Conservation (phyloP, 2,329 filamentous ascomycete species). For the Aspergillus arachidicola region DNA sequence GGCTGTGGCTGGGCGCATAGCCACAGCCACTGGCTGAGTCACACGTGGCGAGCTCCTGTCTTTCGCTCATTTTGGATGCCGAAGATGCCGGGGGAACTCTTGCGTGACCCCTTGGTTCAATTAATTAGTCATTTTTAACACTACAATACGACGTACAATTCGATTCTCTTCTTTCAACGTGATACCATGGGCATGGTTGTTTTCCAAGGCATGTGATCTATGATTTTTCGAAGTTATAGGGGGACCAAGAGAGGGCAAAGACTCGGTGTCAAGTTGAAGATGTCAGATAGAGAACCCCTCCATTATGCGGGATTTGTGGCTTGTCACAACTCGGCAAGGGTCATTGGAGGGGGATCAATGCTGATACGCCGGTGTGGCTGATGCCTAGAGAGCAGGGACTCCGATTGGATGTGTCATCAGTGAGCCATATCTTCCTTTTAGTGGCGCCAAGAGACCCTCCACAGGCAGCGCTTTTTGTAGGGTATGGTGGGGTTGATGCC, state of each 20-base stretch:
- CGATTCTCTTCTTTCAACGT: background rate
- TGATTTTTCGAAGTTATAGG: background rate
- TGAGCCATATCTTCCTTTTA: background rate
- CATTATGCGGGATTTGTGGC: constrained; percentile 6
- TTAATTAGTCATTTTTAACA: background rate
- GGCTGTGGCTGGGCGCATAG: constrained; percentile 8
- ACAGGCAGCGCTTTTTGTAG: constrained; percentile 2
- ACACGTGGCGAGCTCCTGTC: constrained; percentile 15
- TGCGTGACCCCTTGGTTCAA: too few species aligned
- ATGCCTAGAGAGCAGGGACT: background rate
- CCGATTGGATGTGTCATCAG: background rate
- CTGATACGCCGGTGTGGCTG: constrained; percentile 3
- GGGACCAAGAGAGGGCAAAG: too few species aligned
- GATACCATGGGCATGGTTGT: background rate
- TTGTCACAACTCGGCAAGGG: background rate
- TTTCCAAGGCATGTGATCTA: background rate
- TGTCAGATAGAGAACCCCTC: background rate
- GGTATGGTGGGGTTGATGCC: background rate
- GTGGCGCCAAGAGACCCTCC: constrained; percentile 3
- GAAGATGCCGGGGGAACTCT: background rate
- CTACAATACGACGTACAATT: background rate
- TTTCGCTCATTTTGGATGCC: background rate
- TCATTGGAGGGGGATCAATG: background rate
- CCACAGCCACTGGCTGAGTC: constrained; percentile 17
- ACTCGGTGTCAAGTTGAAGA: background rate